Evolutionary conservation across 73 alveolate species (phyloP).

Genomic region (Diophrys appendiculata): DNA sequence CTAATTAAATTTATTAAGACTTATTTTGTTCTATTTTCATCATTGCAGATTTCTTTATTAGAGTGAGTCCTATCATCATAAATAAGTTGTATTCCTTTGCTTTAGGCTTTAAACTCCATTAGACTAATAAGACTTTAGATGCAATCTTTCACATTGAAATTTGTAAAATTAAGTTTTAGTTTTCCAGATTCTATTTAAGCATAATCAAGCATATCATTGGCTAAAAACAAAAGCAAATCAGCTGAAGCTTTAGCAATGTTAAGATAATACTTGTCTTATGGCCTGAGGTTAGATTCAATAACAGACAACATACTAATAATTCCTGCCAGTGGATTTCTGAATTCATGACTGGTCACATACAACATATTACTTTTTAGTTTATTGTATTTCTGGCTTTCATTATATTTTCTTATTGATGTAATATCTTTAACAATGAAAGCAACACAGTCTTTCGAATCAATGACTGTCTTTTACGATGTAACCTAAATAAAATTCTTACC

Average conservation of each 20-base stretch:
- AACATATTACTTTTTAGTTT: no score
- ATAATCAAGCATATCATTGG: slow-evolving; percentile 51
- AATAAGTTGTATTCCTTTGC: slow-evolving; percentile 27
- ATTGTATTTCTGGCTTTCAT: no score
- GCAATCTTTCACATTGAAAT: neutral
- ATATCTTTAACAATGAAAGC: no score
- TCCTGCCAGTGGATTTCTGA: slow-evolving; percentile 41
- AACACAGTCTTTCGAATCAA: no score
- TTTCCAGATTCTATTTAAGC: slow-evolving; percentile 32
- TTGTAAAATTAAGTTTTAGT: slow-evolving; percentile 11
- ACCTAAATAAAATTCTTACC: no score
- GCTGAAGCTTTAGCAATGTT: slow-evolving; percentile 23
- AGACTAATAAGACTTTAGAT: slow-evolving; percentile 12
- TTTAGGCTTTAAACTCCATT: slow-evolving; percentile 22
- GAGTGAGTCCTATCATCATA: neutral
- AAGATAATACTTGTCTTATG: neutral
- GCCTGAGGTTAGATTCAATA: neutral
- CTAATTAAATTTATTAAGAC: slow-evolving; percentile 38
- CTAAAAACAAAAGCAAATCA: slow-evolving; percentile 16
- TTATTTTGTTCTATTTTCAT: slow-evolving; percentile 31
- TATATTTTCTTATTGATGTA: no score
- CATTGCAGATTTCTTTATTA: slow-evolving; percentile 16
- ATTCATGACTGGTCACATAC: no score
- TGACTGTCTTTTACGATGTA: no score
- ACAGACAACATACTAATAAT: neutral